Evolutionary conservation across 371 early-diverging fungal species (phyloP), one percentile per base, ranked within the genome.

Genomic region (Syncephalis fuscata): DNA sequence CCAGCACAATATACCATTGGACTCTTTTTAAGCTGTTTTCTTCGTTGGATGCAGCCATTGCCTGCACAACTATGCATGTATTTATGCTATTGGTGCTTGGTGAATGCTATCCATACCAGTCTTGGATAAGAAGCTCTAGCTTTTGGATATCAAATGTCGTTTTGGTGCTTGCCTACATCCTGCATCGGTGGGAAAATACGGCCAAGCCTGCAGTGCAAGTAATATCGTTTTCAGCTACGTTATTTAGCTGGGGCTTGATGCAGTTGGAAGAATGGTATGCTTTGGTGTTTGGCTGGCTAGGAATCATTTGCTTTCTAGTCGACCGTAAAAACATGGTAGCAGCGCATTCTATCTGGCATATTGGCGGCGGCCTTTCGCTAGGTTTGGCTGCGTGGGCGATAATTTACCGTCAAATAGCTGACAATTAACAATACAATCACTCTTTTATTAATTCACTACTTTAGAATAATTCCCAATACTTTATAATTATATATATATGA

Each of bases 21-120:
- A 66, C 64, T 0, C 53, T 66, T 19, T 62, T 48, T 51, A 64
- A 64, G 54, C 41, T 66, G 39, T 62, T 62, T 21, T 64, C 64
- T 3, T 64, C 67, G 1, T 58, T 62, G 17, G 67, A 66, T 36
- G 59, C 62, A 16, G 62, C 60, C 36, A 53, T 66, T 26, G 67
- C 67, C 0, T 62, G 64, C 23, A 53, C 60, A 36, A 63, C 60
- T 60, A 44, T 50, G 5, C 32, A 32, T 11, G 32, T 32, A 32
- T 32, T 32, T 32, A 32, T 32, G 32, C 32, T 32, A 32, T 11
- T 32, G 11, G 32, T 32, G 11, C 32, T 32, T 4, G 11, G 32
- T 32, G 11, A 4, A 32, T 7, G 32, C 11, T 32, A 32, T 32
- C 11, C 32, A 11, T 11, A 32, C 32, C 32, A 7, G 11, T 32